phyloP scores from a whole-genome alignment of 1,284 basidiomycete species.

The Caloboletus inedulis region DNA sequence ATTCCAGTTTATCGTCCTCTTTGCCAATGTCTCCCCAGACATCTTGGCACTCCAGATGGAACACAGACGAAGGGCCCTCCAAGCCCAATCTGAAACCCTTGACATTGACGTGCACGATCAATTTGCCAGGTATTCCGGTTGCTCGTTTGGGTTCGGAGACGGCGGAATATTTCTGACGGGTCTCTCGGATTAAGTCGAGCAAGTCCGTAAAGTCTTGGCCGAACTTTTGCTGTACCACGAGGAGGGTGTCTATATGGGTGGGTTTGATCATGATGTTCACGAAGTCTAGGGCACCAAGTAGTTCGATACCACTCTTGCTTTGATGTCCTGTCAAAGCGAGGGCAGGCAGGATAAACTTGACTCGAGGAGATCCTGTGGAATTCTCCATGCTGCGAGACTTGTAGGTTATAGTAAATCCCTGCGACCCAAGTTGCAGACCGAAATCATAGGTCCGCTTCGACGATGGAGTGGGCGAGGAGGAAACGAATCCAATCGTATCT shows the following conservation, averaged over 20 bases:
- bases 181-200: conserved; percentile 60
- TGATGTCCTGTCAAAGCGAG: conserved; percentile 58
- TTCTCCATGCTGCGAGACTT: conserved; percentile 38
- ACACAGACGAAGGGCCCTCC: conserved; percentile 65
- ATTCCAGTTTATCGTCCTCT: conserved; percentile 43
- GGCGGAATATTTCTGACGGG: conserved; percentile 40
- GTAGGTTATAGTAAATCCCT: conserved; percentile 61
- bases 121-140: conserved; percentile 18
- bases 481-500: conserved; percentile 46
- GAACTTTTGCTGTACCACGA: conserved; percentile 80
- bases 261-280: conserved; percentile 73
- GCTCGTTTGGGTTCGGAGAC: conserved; percentile 19
- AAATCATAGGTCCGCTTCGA: conserved; percentile 44
- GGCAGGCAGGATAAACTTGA: conserved; percentile 64
- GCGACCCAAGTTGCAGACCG: conserved; percentile 62
- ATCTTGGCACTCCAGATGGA: conserved; percentile 72
- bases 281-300: conserved; percentile 60
- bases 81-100: conserved; percentile 76
- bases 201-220: conserved; percentile 84
- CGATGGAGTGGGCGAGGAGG: conserved; percentile 37
- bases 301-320: conserved; percentile 47
- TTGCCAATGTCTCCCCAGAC: conserved; percentile 58
- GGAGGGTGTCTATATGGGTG: conserved; percentile 74
- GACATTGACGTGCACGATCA: conserved; percentile 60
- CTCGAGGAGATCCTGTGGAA: conserved; percentile 39